Percentiles rank a stretch among this genome's conserved stretches.
These are phyloP conservation scores for Claviceps purpurea DNA, from an alignment of 2,329 filamentous ascomycete genomes.

Conservation along the genomic window DNA sequence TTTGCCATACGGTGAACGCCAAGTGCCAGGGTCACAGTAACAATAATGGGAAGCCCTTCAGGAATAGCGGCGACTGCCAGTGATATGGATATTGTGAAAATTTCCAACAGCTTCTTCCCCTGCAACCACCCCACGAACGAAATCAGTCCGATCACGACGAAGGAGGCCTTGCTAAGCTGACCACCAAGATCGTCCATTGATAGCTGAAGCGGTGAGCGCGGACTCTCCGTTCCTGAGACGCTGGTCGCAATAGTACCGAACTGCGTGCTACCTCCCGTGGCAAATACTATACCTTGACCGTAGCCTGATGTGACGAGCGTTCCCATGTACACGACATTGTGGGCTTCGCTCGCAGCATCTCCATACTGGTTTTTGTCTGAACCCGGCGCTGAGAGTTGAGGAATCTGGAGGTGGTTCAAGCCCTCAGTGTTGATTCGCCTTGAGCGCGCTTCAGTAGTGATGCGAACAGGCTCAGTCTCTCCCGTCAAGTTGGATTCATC, in stretches of 20 bases:
- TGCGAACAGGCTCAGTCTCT: conserved; percentile 84
- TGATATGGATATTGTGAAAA: conserved; percentile 96
- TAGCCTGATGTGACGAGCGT: conserved; percentile 90
- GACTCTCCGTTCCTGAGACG: conserved; percentile 87
- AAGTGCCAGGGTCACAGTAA: conserved; percentile 88
- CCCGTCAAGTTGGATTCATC: conserved; percentile 95
- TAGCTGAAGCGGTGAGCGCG: conserved; percentile 80
- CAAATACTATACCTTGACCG: conserved; percentile 93
- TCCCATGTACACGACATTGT: conserved; percentile 97
- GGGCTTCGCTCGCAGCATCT: conserved; percentile 48
- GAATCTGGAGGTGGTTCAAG: conserved; percentile 16
- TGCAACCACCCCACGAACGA: conserved; percentile 82
- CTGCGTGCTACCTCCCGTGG: conserved; percentile 83
- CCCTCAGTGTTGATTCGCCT: conserved; percentile 16
- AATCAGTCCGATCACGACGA: conserved; percentile 85
- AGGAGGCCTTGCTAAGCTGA: conserved; percentile 92
- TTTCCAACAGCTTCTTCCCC: conserved; percentile 78
- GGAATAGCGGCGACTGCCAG: conserved; percentile 93
- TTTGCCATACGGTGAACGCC: conserved; percentile 95
- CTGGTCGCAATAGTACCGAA: conserved; percentile 95
- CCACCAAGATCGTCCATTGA: conserved; percentile 97
- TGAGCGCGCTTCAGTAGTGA: conserved; percentile 49
- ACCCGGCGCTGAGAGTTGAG: conserved; percentile 27
- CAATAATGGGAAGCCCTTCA: conserved; percentile 92
- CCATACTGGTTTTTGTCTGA: conserved; percentile 45